phyloP scores from a whole-genome alignment of 2,329 filamentous ascomycete species.

The Colletotrichum sp. region DNA sequence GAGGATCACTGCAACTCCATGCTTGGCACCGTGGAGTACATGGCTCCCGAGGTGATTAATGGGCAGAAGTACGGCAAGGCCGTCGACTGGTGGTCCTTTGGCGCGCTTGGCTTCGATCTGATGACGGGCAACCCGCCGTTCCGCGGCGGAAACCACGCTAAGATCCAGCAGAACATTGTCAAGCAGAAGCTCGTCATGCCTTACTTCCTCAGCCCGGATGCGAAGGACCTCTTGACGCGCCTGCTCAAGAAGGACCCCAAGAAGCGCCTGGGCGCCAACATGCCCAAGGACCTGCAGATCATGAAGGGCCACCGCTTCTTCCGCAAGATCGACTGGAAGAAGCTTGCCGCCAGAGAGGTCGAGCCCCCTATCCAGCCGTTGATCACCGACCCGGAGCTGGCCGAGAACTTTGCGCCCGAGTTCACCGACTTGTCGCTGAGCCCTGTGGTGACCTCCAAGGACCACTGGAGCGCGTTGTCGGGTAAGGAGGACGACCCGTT shows the following conservation, averaged over 20 bases:
- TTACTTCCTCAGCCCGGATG: constrained; percentile 89
- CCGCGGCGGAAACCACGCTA: constrained; percentile 86
- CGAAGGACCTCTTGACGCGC: constrained; percentile 90
- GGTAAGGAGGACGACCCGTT: constrained; percentile 54
- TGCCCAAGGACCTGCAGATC: constrained; percentile 83
- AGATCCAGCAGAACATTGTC: constrained; percentile 94
- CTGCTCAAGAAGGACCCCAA: constrained; percentile 90
- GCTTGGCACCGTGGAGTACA: constrained; percentile 96
- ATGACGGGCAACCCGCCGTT: constrained; percentile 94
- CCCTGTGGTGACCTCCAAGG: constrained; percentile 61
- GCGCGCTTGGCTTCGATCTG: constrained; percentile 88
- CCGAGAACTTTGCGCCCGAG: constrained; percentile 94
- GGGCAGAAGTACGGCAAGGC: constrained; percentile 91
- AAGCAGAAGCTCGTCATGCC: constrained; percentile 89
- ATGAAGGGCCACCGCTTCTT: constrained; percentile 97
- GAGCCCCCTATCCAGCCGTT: constrained; percentile 90
- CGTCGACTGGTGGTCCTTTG: constrained; percentile 99
- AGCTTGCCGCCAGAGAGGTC: constrained; percentile 80
- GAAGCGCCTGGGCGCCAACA: constrained; percentile 87
- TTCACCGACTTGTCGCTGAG: constrained; percentile 88
- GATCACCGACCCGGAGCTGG: constrained; percentile 93
- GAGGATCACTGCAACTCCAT: constrained; percentile 81
- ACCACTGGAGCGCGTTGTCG: constrained; percentile 42
- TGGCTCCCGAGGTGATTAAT: constrained; percentile 94
- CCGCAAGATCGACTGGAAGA: constrained; percentile 94